Conservation (phyloP, 2,329 filamentous ascomycete genomes). For the Venturia asperata region DNA sequence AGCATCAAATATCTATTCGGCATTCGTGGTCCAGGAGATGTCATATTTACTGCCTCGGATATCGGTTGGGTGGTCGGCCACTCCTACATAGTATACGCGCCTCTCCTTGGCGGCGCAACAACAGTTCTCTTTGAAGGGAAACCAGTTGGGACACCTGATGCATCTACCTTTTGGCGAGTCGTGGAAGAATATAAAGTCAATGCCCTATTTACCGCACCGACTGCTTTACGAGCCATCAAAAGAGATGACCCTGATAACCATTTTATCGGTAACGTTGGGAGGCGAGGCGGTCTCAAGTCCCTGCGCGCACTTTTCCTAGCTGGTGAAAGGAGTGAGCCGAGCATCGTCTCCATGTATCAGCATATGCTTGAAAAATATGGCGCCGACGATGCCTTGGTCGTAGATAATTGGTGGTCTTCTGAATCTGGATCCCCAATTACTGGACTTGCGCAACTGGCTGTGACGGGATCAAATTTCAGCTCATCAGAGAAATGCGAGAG, state of each 20-base stretch:
- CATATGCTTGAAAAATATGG: constrained; percentile 60
- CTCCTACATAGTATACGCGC: constrained; percentile 83
- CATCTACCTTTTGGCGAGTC: constrained; percentile 81
- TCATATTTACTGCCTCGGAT: constrained; percentile 73
- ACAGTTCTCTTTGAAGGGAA: constrained; percentile 93
- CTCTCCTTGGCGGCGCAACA: constrained; percentile 74
- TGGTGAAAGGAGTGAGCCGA: constrained; percentile 82
- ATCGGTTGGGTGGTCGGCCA: constrained; percentile 82
- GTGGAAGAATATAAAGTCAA: constrained; percentile 80
- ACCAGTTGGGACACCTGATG: constrained; percentile 79
- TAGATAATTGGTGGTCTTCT: constrained; percentile 71
- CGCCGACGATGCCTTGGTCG: constrained; percentile 53
- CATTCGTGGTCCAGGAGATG: constrained; percentile 75
- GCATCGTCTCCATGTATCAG: constrained; percentile 76
- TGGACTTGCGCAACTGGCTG: constrained; percentile 56
- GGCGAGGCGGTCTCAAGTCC: constrained; percentile 61
- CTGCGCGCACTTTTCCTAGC: constrained; percentile 75
- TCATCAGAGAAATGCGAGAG: constrained; percentile 32
- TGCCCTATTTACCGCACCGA: constrained; percentile 78
- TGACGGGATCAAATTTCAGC: constrained; percentile 50
- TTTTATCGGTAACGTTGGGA: constrained; percentile 56
- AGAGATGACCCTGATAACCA: constrained; percentile 74
- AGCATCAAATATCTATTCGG: constrained; percentile 78
- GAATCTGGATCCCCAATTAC: constrained; percentile 64
- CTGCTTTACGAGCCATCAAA: constrained; percentile 76